These are phyloP conservation scores for Diaporthe helianthi DNA, from an alignment of 2,329 filamentous ascomycete species.

Conservation along the genomic window DNA sequence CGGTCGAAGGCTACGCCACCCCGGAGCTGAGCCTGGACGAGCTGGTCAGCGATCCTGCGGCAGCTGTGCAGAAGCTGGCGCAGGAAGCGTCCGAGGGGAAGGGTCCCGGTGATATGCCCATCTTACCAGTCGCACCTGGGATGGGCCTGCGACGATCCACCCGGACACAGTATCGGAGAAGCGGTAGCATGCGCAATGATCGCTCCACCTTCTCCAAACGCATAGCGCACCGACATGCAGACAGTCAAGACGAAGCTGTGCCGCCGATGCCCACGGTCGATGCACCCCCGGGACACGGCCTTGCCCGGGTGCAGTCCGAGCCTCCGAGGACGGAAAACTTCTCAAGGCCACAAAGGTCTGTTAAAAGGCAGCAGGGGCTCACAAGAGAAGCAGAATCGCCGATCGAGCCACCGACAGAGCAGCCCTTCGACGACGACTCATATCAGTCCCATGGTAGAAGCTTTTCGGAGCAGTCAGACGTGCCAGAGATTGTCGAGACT, in stretches of 20 bases:
- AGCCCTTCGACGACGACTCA: background rate
- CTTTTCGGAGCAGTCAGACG: slow-evolving; percentile 44
- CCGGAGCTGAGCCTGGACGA: slow-evolving; percentile 78
- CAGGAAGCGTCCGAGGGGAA: slow-evolving; percentile 54
- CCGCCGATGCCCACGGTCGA: slow-evolving; percentile 50
- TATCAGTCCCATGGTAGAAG: slow-evolving; percentile 43
- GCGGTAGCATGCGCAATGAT: slow-evolving; percentile 83
- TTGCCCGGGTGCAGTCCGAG: slow-evolving; percentile 74
- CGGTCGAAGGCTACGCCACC: slow-evolving; percentile 59
- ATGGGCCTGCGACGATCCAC: slow-evolving; percentile 88
- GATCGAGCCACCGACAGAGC: slow-evolving; percentile 28
- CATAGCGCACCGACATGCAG: slow-evolving; percentile 66
- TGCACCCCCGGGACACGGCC: slow-evolving; percentile 56
- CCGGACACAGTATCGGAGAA: slow-evolving; percentile 84
- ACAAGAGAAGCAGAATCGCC: slow-evolving; percentile 50
- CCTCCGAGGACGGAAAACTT: slow-evolving; percentile 67
- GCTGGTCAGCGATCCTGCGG: slow-evolving; percentile 80
- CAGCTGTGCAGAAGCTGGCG: slow-evolving; percentile 72
- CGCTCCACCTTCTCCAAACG: slow-evolving; percentile 78
- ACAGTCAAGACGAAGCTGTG: slow-evolving; percentile 61
- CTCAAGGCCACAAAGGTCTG: slow-evolving; percentile 62
- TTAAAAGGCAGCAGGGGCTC: slow-evolving; percentile 57
- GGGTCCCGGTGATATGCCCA: slow-evolving; percentile 76
- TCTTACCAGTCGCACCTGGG: slow-evolving; percentile 79
- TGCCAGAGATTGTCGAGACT: slow-evolving; percentile 72